Base-by-base conservation (phyloP, 202 grass and related monocot species). In the Panicum hallii region DNA sequence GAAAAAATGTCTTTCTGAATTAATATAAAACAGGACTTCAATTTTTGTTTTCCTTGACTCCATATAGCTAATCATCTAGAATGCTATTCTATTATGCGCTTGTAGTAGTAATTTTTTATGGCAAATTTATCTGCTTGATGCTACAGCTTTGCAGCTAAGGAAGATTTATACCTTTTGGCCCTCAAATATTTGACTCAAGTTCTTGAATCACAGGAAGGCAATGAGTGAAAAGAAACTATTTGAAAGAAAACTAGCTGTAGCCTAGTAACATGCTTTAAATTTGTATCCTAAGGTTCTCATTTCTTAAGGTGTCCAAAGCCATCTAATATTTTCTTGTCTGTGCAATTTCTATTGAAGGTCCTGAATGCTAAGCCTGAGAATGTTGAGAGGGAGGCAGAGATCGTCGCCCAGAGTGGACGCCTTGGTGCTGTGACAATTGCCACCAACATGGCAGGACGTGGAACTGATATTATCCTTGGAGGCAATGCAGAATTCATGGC, bases 401-500 rank as follows among this genome's bases (percentile, higher is more conserved):
- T 98, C 78, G 93, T 98, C 26, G 95, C 95, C 62, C 95, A 98
- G 87, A 98, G 95, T 89, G 95, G 95, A 67, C 95, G 95, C 54
- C 79, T 91, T 79, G 95, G 93, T 85, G 91, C 89, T 15, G 93
- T 98, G 83, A 98, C 95, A 89, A 92, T 98, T 89, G 95, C 95
- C 58, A 98, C 95, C 63, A 98, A 98, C 85, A 95, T 98, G 95
- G 95, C 95, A n/a, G 93, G 95, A 20, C 95, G 95, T 77, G 95
- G 95, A 66, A 98, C 95, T 85, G 95, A 98, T 92, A 98, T 98
- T 72, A 98, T 95, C 66, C 95, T 98, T 75, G 95, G 95, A 76
- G 95, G 95, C 19, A 98, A 98, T 88, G 93, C 95, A 6, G 95
- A 98, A 88, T 98, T 98, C 81, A 98, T 98, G 93, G 93, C 93